These are phyloP conservation scores for Hypoxylon sp. DNA, from an alignment of 2,329 filamentous ascomycete species.

Conservation along the genomic window DNA sequence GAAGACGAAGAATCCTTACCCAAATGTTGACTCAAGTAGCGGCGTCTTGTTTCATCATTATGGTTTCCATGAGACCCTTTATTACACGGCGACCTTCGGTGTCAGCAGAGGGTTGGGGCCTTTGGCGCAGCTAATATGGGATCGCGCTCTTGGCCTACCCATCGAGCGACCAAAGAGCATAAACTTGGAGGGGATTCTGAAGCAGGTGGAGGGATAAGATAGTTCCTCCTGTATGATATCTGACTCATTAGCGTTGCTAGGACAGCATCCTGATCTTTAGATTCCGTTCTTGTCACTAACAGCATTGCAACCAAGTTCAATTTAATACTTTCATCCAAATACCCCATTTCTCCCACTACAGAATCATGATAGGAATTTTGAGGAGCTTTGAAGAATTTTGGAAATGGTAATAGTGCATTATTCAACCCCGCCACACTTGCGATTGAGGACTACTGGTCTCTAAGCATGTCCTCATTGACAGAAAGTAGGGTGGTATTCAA, in stretches of 20 bases:
- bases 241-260: constrained; percentile 21
- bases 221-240: constrained; percentile 24
- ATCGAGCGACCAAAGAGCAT: constrained; percentile 99
- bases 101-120: constrained; percentile 81
- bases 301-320: constrained; percentile 8
- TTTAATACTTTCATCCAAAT: neutral
- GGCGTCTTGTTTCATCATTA: constrained; percentile 98
- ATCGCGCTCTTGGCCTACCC: constrained; percentile 88
- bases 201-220: constrained; percentile 60
- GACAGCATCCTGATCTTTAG: constrained; percentile 32
- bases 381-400: too few species aligned
- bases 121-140: constrained; percentile 94
- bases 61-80: constrained; percentile 95
- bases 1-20: constrained; percentile 98
- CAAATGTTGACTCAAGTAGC: constrained; percentile 93
- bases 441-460: too few species aligned
- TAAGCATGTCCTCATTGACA: too few species aligned
- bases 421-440: too few species aligned
- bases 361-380: too few species aligned
- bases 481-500: too few species aligned
- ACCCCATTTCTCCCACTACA: too few species aligned
- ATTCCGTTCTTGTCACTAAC: constrained; percentile 23
- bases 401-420: too few species aligned
- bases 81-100: constrained; percentile 82
- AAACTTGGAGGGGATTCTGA: constrained; percentile 85